Evolutionary conservation across 768 basidiomycete genomes (phyloP), one percentile per base, ranked within the genome.

Genomic region (Leccinum subgranulosum): DNA sequence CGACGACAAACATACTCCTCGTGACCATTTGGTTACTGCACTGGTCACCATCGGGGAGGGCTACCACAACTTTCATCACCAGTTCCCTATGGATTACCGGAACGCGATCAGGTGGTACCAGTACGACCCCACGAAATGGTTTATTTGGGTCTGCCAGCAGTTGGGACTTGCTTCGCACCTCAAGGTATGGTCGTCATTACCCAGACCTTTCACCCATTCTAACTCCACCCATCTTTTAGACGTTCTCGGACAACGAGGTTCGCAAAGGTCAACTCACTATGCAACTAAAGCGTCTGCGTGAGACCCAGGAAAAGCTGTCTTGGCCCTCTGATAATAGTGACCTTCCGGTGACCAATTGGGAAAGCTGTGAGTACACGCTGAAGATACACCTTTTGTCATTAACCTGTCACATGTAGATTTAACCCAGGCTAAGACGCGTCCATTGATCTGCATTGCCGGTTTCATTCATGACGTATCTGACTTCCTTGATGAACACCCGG

Each of bases 31-130:
- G 59, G 70, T 95, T 69, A 95, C 94, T 29, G 94, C 94, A 3
- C 77, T 97, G 29, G 87, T 85, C 59, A 97, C 94, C 36, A 87
- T 95, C 66, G 94, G 94, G 54, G 94, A 98, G 74, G 94, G 94
- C 15, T 98, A 98, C 78, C 94, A 98, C 80, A 98, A 98, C 75
- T 96, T 96, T 84, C 94, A 98, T 77, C 94, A 98, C 69, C 85
- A 84, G 57, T 96, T 96, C 84, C 94, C 94, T 7, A 93, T 93
- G 90, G 94, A 98, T 73, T 98, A 94, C 78, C 84, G 94, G 25
- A 96, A 96, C 68, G 94, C 94, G 56, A 93, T 96, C 80, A 92
- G 81, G 73, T 88, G 86, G 85, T 85, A 84, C 69, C 92, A 94
- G 71, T 94, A 93, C 66, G 92, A 94, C 69, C 92, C 92, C 4